phyloP scores from a whole-genome alignment of 2,329 filamentous ascomycete species.

The Colletotrichum godetiae region DNA sequence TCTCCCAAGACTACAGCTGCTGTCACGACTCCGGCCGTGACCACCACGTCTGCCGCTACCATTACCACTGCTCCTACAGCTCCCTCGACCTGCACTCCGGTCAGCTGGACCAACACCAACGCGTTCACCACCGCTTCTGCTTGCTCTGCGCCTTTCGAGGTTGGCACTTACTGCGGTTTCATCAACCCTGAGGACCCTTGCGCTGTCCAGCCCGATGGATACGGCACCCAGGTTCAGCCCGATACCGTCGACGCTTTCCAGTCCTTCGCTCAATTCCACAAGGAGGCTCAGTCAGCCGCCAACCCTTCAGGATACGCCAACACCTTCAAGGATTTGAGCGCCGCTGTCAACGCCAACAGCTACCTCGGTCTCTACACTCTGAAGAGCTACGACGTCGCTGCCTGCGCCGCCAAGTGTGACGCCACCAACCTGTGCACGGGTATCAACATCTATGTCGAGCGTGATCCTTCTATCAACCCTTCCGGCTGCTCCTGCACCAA shows the following conservation, averaged over 20 bases:
- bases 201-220: conserved; percentile 18
- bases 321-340: conserved; percentile 28
- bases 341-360: conserved; percentile 27
- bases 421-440: conserved; percentile 24
- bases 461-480: conserved; percentile 33
- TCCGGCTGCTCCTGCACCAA: conserved; percentile 21
- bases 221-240: conserved; percentile 4
- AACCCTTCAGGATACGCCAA: conserved; percentile 7
- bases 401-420: conserved; percentile 23
- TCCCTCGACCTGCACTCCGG: conserved; percentile 22
- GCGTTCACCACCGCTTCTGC: conserved; percentile 16
- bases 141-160: conserved; percentile 14
- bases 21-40: not conserved
- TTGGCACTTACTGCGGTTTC: conserved; percentile 30
- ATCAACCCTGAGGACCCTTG: conserved; percentile 33
- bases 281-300: not conserved
- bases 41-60: not conserved
- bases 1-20: not conserved
- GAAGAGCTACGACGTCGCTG: conserved; percentile 20
- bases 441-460: conserved; percentile 33
- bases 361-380: conserved; percentile 30
- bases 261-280: conserved; percentile 8
- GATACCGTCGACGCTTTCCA: conserved; percentile 13
- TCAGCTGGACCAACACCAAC: conserved; percentile 27
- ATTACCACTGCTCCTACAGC: not conserved